phyloP scores from a whole-genome alignment of 305 asterid genomes.

The Solanum aculeatissimum region DNA sequence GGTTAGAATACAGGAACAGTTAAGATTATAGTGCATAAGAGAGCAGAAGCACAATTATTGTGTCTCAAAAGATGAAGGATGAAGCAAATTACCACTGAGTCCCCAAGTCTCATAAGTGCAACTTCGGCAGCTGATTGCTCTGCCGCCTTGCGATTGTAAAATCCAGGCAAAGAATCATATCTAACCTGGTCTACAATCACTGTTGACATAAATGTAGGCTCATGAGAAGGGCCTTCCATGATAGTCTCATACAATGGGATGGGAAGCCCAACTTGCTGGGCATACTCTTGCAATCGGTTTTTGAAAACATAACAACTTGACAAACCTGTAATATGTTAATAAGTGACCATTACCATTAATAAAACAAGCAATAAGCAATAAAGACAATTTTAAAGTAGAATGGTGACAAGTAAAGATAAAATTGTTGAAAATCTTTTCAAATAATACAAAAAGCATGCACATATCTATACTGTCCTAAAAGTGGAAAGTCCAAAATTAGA shows the following conservation, averaged over 20 bases:
- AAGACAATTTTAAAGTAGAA: background rate
- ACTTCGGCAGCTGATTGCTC: conserved; percentile 99
- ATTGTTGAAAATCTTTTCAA: background rate
- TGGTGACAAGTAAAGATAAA: background rate
- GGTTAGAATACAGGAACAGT: background rate
- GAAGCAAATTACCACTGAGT: conserved; percentile 56
- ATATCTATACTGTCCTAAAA: too few species aligned
- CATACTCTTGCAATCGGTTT: conserved; percentile 89
- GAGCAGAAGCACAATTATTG: background rate
- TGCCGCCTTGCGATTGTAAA: conserved; percentile 82
- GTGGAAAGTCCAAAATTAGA: too few species aligned
- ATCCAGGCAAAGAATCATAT: conserved; percentile 85
- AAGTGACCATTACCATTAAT: background rate
- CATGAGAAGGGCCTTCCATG: conserved; percentile 88
- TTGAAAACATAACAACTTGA: conserved; percentile 74
- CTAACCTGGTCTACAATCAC: conserved; percentile 48
- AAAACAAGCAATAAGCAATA: background rate
- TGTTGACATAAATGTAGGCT: conserved; percentile 69
- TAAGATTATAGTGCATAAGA: background rate
- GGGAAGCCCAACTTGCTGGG: conserved; percentile 64
- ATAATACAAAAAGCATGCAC: background rate
- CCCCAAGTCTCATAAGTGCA: conserved; percentile 64
- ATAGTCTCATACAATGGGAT: conserved; percentile 72
- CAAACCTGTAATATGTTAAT: conserved; percentile 37
- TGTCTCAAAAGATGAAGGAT: background rate